phyloP scores from a whole-genome alignment of 2,329 filamentous ascomycete genomes.

The Juglanconis juglandina region DNA sequence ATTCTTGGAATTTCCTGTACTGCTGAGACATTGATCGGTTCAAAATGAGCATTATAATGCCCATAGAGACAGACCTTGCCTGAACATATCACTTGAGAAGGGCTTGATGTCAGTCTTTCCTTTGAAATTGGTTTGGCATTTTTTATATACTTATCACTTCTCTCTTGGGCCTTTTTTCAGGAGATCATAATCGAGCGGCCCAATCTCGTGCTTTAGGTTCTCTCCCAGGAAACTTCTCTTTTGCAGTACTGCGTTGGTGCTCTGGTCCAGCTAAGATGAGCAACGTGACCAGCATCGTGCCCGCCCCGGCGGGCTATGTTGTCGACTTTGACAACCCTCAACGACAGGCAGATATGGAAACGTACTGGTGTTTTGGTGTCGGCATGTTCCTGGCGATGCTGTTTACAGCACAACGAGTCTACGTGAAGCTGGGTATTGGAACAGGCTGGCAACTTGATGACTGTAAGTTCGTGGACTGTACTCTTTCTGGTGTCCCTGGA shows the following conservation, averaged over 20 bases:
- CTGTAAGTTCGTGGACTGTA: neutral
- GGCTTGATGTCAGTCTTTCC: no score
- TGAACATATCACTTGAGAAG: no score
- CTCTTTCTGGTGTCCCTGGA: neutral
- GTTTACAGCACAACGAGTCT: conserved; percentile 11
- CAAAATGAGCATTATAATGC: no score
- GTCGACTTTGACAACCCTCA: conserved; percentile 32
- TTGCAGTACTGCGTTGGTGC: no score
- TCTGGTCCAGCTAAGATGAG: conserved; percentile 4
- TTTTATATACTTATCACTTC: no score
- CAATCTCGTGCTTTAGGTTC: no score
- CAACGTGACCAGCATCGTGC: conserved; percentile 24
- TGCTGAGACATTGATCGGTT: no score
- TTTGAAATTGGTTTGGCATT: no score
- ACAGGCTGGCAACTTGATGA: conserved; percentile 4
- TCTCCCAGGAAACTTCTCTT: neutral
- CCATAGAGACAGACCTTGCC: no score
- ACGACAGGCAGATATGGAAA: neutral
- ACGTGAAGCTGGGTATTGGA: neutral
- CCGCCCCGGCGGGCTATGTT: conserved; percentile 29
- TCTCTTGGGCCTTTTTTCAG: no score
- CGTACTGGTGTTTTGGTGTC: conserved; percentile 9
- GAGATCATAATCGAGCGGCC: no score
- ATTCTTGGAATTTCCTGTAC: no score
- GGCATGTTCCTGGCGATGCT: conserved; percentile 6